Percentiles rank a stretch among this genome's conserved stretches.
These are phyloP conservation scores for Trapa incisa DNA, from an alignment of 345 rosid species.

Conservation along the genomic window DNA sequence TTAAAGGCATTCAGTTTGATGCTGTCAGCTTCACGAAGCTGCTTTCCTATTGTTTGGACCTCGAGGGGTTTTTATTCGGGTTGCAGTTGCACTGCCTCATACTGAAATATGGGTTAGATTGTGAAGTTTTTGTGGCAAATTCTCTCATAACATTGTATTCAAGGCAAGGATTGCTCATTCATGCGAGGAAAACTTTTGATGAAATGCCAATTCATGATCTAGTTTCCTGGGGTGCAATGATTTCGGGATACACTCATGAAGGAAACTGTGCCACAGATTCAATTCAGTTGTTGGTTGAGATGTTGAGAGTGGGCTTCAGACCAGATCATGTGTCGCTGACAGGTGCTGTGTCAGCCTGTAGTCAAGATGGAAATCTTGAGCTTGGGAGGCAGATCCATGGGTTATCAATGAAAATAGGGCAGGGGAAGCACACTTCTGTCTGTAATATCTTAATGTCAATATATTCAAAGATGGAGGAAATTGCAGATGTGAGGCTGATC, in stretches of 20 bases:
- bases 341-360: conserved; percentile 67
- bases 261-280: conserved; percentile 46
- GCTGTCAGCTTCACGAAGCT: conserved; percentile 44
- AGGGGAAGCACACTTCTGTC: conserved; percentile 43
- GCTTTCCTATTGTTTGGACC: conserved; percentile 46
- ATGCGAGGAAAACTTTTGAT: conserved; percentile 55
- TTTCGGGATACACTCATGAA: conserved; percentile 72
- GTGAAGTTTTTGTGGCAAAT: conserved; percentile 64
- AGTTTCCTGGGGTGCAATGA: conserved; percentile 79
- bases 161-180: conserved; percentile 35
- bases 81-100: conserved; percentile 51
- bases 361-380: conserved; percentile 45
- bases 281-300: conserved; percentile 35
- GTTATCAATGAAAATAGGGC: conserved; percentile 53
- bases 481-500: conserved; percentile 40
- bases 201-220: conserved; percentile 51
- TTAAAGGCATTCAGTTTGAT: conserved; percentile 38
- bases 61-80: conserved; percentile 48
- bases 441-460: conserved; percentile 64
- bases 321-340: conserved; percentile 80
- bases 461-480: conserved; percentile 50
- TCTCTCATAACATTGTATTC: conserved; percentile 63
- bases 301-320: conserved; percentile 46
- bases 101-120: conserved; percentile 38
- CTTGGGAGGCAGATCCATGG: conserved; percentile 74